These are phyloP conservation scores for Beauveria sp. DNA, from an alignment of 2,329 filamentous ascomycete genomes.

Conservation along the genomic window DNA sequence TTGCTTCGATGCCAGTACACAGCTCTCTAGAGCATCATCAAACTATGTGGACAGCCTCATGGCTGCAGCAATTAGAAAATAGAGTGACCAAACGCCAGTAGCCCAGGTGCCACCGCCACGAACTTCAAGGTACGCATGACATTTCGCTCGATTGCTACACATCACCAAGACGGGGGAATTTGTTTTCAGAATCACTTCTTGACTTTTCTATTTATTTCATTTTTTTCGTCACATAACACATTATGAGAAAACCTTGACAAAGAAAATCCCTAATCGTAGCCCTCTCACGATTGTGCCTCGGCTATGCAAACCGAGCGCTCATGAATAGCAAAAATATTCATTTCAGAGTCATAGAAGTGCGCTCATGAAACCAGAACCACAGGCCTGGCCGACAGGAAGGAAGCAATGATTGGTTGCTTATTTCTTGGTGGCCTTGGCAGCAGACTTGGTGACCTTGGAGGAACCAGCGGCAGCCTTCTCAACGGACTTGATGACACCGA, in stretches of 20 bases:
- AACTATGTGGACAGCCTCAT: background rate
- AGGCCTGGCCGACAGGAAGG: conserved; percentile 16
- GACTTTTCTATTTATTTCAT: conserved; percentile 39
- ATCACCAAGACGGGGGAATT: background rate
- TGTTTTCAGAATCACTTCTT: conserved; percentile 30
- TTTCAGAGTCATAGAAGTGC: conserved; percentile 37
- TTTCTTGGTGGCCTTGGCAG: conserved; percentile 68
- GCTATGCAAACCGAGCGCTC: conserved; percentile 34
- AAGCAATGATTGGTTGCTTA: conserved; percentile 37
- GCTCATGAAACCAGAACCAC: conserved; percentile 24
- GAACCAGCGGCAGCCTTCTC: conserved; percentile 51
- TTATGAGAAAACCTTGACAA: conserved; percentile 34
- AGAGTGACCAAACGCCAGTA: no score
- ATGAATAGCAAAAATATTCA: conserved; percentile 35
- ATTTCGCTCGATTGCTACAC: no score
- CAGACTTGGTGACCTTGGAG: conserved; percentile 65
- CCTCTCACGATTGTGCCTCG: conserved; percentile 38
- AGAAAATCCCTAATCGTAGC: conserved; percentile 29
- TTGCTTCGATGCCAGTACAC: background rate
- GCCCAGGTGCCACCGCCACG: no score
- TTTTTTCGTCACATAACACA: conserved; percentile 36
- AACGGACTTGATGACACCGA: conserved; percentile 91
- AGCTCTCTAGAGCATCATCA: no score
- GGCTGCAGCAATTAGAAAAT: background rate
- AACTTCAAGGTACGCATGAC: no score